Evolutionary conservation across 208 protist species (phyloP).

Genomic region (Jaenimonas drosophilae): DNA sequence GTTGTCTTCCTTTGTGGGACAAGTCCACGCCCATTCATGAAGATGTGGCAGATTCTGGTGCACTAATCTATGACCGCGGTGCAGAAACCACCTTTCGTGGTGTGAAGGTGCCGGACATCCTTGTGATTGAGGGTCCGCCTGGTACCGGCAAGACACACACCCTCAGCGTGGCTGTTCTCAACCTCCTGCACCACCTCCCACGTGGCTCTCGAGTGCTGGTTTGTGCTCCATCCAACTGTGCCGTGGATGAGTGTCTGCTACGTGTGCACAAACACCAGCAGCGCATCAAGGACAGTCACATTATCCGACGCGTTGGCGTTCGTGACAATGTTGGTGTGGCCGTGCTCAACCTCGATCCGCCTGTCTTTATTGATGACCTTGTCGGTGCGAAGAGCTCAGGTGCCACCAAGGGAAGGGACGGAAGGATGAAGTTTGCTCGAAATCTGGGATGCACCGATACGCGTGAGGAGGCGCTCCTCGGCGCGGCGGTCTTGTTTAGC

Average conservation of each 20-base stretch:
- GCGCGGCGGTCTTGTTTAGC: constrained; percentile 42
- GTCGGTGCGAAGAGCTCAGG: constrained; percentile 2
- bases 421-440: too few species aligned
- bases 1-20: constrained; percentile 30
- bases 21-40: not conserved
- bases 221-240: constrained; percentile 82
- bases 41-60: not conserved
- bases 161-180: constrained; percentile 52
- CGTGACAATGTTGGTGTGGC: constrained; percentile 41
- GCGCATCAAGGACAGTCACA: constrained; percentile 6
- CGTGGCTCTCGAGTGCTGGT: constrained; percentile 36
- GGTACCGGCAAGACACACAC: constrained; percentile 91
- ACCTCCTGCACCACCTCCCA: constrained; percentile 49
- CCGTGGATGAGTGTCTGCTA: constrained; percentile 74
- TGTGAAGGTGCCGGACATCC: constrained; percentile 23
- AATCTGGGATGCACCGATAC: not conserved
- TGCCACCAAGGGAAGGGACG: too few species aligned
- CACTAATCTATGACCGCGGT: too few species aligned
- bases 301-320: constrained; percentile 50
- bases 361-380: constrained; percentile 66
- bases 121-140: constrained; percentile 81
- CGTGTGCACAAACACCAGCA: constrained; percentile 38
- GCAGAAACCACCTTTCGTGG: not conserved
- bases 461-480: constrained; percentile 20
- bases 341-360: constrained; percentile 27